Evolutionary conservation across 768 basidiomycete species (phyloP), one percentile per base, ranked within the genome.

Genomic region (Collybia mongolica): DNA sequence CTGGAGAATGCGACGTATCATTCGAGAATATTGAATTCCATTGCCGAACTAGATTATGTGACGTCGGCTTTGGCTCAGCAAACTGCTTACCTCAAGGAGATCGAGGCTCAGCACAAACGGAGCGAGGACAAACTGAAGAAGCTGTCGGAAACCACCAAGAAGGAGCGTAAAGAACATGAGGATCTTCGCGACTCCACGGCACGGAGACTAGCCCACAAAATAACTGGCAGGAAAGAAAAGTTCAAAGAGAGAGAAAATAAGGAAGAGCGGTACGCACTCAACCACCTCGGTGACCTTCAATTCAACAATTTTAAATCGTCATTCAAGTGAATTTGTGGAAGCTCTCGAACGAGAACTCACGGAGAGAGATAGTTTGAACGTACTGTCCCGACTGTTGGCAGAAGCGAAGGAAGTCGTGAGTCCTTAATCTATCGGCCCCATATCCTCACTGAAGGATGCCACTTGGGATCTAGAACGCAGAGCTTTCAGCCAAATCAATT

Each of bases 151-250:
- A 69, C 66, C 51, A 77, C 76, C 15, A 73, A 65, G 54, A 77
- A 76, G 53, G 74, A 75, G 55, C 54, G 73, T 44, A 72, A 72
- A 57, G 75, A 73, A 48, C 73, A 79, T 56, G 68, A 71, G 48
- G 53, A 60, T 14, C 49, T 75, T 41, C 60, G 73, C 17, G 70
- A 77, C 49, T 72, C 74, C 18, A 71, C 72, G 6, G 60, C 70
- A 12, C 56, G 67, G 32, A 57, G 71, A 51, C 59, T 75, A 12
- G 70, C 73, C 0, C 68, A 72, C 44, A 72, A 66, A 55, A 45
- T 77, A 14, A 62, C 72, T 3, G 75, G 77, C 3, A 67, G 69
- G 51, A 69, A 64, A 53, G 73, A 72, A 38, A 68, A 74, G 53
- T 76, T 65, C 54, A 68, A 69, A 39, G 72, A 68, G 14, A 73